phyloP scores from a whole-genome alignment of 805 yeast species.

The Clavispora asparagi region DNA sequence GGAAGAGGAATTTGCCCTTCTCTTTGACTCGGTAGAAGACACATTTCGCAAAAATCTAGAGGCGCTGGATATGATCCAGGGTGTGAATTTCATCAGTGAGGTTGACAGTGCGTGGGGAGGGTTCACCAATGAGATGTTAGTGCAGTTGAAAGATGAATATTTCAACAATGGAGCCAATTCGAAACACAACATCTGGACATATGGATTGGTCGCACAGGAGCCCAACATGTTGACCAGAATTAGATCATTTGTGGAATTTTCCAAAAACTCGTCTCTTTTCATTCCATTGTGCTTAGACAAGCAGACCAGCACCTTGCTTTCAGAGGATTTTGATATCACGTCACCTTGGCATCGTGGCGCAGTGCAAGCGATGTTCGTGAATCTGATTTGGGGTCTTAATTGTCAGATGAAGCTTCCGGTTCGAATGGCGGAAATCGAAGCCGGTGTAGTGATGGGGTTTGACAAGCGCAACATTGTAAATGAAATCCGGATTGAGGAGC shows the following conservation, averaged over 20 bases:
- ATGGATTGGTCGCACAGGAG: constrained; percentile 17
- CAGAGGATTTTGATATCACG: constrained; percentile 6
- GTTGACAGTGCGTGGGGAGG: constrained; percentile 86
- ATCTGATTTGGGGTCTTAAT: constrained; percentile 41
- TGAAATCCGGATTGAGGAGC: constrained; percentile 17
- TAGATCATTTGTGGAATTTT: constrained; percentile 40
- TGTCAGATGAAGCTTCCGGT: constrained; percentile 27
- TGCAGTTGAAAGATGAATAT: constrained; percentile 65
- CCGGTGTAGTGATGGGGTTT: constrained; percentile 37
- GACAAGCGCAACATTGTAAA: constrained; percentile 45
- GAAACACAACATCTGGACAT: constrained; percentile 34
- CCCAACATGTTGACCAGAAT: constrained; percentile 34
- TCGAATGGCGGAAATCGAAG: constrained; percentile 42
- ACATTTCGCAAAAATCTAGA: constrained; percentile 60
- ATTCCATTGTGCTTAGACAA: constrained; percentile 44
- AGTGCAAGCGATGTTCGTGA: constrained; percentile 26
- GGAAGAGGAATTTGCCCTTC: constrained; percentile 46
- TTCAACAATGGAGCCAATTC: constrained; percentile 34
- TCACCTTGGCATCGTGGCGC: constrained; percentile 41
- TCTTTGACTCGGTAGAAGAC: constrained; percentile 39
- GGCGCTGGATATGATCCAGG: constrained; percentile 67
- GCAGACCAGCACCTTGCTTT: constrained; percentile 3
- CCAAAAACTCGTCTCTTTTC: constrained; percentile 46
- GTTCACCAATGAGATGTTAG: constrained; percentile 47
- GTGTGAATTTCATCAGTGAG: constrained; percentile 66